Conservation (phyloP, 768 basidiomycete genomes). For the Cystobasidium ongulense region DNA sequence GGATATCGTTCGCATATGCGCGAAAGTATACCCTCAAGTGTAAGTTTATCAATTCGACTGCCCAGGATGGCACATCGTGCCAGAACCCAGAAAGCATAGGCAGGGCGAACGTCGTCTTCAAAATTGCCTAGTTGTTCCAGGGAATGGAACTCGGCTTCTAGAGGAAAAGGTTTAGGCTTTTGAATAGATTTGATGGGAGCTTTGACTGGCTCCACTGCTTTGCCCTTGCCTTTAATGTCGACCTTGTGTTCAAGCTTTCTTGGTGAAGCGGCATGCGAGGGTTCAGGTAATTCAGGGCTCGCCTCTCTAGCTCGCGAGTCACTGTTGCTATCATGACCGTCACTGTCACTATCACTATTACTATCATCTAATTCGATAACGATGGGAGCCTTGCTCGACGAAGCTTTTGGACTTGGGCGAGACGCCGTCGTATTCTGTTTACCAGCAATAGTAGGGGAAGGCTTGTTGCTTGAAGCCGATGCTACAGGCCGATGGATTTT, state of each 20-base stretch:
- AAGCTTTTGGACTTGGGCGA: not conserved
- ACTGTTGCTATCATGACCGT: not conserved
- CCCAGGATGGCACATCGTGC: constrained; percentile 1
- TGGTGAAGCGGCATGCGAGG: not conserved
- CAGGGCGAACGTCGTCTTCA: not conserved
- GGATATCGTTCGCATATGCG: not conserved
- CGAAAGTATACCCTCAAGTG: not conserved
- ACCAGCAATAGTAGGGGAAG: too few species aligned
- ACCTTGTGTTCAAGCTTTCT: not conserved
- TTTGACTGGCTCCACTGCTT: not conserved
- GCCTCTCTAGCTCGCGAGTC: not conserved
- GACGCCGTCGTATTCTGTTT: not conserved
- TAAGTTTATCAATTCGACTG: not conserved
- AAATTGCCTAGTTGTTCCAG: not conserved
- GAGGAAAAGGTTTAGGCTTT: not conserved
- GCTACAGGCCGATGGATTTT: not conserved
- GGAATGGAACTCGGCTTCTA: constrained; percentile 2
- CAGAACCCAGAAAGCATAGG: constrained; percentile 11
- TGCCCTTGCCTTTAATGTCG: not conserved
- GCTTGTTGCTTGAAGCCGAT: too few species aligned
- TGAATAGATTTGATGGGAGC: not conserved
- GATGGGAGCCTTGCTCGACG: not conserved
- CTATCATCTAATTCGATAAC: not conserved
- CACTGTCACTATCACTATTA: not conserved
- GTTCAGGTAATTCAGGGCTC: not conserved